Conservation (phyloP, 116 monocot genomes). For the Thalassia testudinum region DNA sequence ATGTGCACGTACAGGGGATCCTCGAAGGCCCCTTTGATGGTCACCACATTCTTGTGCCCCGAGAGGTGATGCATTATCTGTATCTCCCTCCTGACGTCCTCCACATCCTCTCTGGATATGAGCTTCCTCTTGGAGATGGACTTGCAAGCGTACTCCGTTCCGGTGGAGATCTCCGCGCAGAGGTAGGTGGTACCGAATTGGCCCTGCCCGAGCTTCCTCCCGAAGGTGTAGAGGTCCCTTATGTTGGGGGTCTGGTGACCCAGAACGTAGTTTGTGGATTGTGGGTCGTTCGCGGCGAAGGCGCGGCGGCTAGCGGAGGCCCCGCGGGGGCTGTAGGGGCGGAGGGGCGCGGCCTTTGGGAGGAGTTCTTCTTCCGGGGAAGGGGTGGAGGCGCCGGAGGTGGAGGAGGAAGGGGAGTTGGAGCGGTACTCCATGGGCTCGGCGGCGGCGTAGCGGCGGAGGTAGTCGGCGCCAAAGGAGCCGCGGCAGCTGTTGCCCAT, state of each 20-base stretch:
- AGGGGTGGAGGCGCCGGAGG: not conserved
- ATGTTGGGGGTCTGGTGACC: conserved; percentile 18
- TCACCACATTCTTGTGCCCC: conserved; percentile 23
- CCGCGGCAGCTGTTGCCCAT: conserved; percentile 58
- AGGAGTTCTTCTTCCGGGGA: not conserved
- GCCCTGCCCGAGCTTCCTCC: conserved; percentile 18
- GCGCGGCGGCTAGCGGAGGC: not conserved
- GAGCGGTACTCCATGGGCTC: conserved; percentile 5
- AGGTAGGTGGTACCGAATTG: conserved; percentile 22
- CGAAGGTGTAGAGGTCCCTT: conserved; percentile 15
- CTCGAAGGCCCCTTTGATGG: conserved; percentile 20
- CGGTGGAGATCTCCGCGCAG: conserved; percentile 19
- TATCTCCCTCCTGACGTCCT: conserved; percentile 22
- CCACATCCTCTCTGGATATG: conserved; percentile 14
- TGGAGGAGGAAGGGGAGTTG: not conserved
- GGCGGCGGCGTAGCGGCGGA: conserved; percentile 5
- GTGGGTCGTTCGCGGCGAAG: not conserved
- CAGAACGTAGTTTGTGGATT: conserved; percentile 4
- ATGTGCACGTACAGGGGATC: conserved; percentile 19
- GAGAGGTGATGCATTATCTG: conserved; percentile 28
- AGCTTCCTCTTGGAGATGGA: conserved; percentile 25
- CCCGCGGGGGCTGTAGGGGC: not conserved
- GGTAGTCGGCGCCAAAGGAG: conserved; percentile 21
- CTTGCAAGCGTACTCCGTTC: conserved; percentile 24
- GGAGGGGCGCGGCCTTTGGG: not conserved